Conservation (phyloP, 768 basidiomycete genomes). For the Lentinula aciculospora region DNA sequence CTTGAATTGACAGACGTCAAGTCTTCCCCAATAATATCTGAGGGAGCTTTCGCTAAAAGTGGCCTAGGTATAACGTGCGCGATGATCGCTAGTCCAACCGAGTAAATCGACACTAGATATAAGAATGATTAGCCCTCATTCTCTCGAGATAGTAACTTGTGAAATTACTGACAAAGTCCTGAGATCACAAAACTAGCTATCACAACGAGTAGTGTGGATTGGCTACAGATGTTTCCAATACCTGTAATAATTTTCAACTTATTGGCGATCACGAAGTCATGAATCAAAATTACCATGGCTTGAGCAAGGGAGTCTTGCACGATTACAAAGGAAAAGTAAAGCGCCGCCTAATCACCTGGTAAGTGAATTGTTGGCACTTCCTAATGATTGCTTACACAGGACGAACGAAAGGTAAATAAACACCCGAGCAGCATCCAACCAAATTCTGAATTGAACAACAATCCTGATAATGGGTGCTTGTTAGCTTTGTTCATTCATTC, state of each 20-base stretch:
- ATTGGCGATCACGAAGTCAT: neutral
- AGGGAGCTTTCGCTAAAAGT: neutral
- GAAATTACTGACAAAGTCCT: slow-evolving; percentile 25
- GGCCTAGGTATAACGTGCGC: neutral
- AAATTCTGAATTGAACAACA: slow-evolving; percentile 31
- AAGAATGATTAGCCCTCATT: too few relatives aligned
- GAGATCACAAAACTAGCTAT: slow-evolving; percentile 26
- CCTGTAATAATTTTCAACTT: slow-evolving; percentile 13
- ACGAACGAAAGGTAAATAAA: slow-evolving; percentile 22
- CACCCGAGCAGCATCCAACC: slow-evolving; percentile 29
- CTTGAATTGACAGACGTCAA: neutral
- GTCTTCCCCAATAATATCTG: neutral
- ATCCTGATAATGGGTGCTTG: slow-evolving; percentile 20
- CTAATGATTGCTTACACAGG: neutral
- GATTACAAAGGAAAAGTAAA: slow-evolving; percentile 22
- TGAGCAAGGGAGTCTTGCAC: slow-evolving; percentile 27
- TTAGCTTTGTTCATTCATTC: neutral
- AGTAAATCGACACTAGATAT: neutral
- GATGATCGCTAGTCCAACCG: neutral
- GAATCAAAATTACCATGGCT: slow-evolving; percentile 21
- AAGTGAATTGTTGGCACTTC: neutral
- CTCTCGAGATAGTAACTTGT: neutral
- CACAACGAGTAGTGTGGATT: slow-evolving; percentile 20
- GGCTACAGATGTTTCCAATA: slow-evolving; percentile 22
- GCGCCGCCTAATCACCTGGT: slow-evolving; percentile 21